Base-by-base conservation (phyloP, 2,329 filamentous ascomycete genomes). In the Colletotrichum euphorbiae region DNA sequence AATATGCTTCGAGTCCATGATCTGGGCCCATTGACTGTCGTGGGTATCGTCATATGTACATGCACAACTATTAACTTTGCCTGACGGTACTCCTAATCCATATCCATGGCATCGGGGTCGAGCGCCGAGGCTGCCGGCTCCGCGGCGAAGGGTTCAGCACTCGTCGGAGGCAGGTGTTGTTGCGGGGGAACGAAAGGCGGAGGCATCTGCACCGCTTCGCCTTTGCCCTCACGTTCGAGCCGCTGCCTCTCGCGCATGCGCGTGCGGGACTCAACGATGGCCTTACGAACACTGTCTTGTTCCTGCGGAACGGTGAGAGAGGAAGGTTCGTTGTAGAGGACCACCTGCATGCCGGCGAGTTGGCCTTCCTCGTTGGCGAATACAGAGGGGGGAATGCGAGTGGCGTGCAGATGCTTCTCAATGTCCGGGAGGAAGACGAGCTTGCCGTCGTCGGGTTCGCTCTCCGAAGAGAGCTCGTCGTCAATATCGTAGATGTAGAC, bases 401-500 rank as follows among this genome's bases (percentile, higher is more conserved):
- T 90, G 67, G 87, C 85, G 70, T 85, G 85, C 59, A 98, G 85
- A 76, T 93, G 91, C 79, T 92, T 93, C 76, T 95, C 91, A 62
- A 98, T 92, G 76, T 97, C 93, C 0, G 93, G 90, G 0, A 97
- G 85, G 81, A 98, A 94, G 75, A 94, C 85, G 52, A 97, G 86
- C 72, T 83, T 86, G 72, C 87, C 85, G 21, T 87, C 83, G 69
- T 86, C 84, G 63, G 89, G 84, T 46, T 87, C 83, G 54, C 84
- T 81, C 69, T 91, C 88, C 31, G 78, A 77, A 7, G 81, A 90
- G 36, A 98, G 87, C 80, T 98, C 95, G 73, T 91, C 91, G 76
- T 97, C 94, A 9, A 99, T 84, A 79, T 97, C 90, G 82, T 94
- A 91, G 73, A 99, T 94, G 84, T 96, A 98, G 69, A 98, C 89